phyloP scores from a whole-genome alignment of 1,284 basidiomycete species.

The Naganishia cerealis region DNA sequence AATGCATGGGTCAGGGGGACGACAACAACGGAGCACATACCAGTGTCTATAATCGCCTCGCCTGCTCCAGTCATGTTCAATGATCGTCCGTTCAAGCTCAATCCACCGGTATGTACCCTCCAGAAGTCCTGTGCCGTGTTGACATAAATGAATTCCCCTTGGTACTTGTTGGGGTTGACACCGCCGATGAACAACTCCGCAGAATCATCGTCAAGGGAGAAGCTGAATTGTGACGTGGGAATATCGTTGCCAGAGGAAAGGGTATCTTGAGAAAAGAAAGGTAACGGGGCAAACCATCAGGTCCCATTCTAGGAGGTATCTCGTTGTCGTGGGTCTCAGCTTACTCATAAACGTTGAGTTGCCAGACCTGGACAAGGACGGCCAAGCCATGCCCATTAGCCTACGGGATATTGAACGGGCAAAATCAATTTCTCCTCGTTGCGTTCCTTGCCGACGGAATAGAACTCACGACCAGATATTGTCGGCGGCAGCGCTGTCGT shows the following conservation, averaged over 20 bases:
- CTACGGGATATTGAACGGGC: neutral
- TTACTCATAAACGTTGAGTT: slow-evolving; percentile 26
- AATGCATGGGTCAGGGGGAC: neutral
- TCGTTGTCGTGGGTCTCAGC: neutral
- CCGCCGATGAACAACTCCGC: slow-evolving; percentile 17
- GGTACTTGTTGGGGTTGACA: slow-evolving; percentile 13
- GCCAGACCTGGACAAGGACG: slow-evolving; percentile 5
- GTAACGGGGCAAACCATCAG: neutral
- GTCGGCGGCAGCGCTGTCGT: neutral
- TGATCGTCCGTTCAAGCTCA: slow-evolving; percentile 12
- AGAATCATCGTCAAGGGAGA: slow-evolving; percentile 14
- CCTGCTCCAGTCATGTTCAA: neutral
- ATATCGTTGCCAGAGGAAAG: slow-evolving; percentile 18
- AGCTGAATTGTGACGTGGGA: slow-evolving; percentile 17
- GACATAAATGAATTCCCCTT: slow-evolving; percentile 14
- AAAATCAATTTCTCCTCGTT: no score
- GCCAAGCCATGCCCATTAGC: slow-evolving; percentile 32
- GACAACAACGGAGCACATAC: neutral
- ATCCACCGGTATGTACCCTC: slow-evolving; percentile 6
- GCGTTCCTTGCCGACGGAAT: neutral
- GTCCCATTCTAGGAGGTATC: neutral
- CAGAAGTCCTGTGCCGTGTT: slow-evolving; percentile 16
- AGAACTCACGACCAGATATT: slow-evolving; percentile 10
- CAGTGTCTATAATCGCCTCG: slow-evolving; percentile 22
- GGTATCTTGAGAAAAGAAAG: slow-evolving; percentile 1